A percentile compares a stretch with the other conserved stretches of the same genome.
These are phyloP conservation scores for Parafenestella ontariensis DNA, from an alignment of 2,329 filamentous ascomycete genomes.

Conservation along the genomic window DNA sequence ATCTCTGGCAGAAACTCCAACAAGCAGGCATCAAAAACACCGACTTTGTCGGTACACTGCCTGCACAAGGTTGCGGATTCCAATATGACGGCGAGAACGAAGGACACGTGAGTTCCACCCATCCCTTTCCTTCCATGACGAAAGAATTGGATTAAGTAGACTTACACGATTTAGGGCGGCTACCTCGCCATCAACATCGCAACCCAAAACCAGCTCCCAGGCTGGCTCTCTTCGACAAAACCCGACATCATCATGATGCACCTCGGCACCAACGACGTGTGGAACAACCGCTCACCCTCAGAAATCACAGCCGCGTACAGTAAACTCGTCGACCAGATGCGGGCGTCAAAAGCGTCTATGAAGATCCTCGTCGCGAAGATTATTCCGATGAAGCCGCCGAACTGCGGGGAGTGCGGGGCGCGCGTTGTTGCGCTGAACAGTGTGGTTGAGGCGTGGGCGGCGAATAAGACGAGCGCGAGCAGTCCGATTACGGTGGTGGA, in stretches of 20 bases:
- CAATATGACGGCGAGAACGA: conserved; percentile 23
- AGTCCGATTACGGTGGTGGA: conserved; percentile 29
- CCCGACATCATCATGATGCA: conserved; percentile 55
- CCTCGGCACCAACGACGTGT: conserved; percentile 52
- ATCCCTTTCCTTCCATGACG: no score
- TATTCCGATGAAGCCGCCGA: conserved; percentile 14
- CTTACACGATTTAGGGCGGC: no score
- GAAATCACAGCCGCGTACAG: conserved; percentile 44
- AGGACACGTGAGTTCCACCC: background rate
- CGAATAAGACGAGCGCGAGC: conserved; percentile 5
- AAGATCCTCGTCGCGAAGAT: conserved; percentile 43
- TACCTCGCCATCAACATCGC: conserved; percentile 45
- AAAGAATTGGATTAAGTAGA: no score
- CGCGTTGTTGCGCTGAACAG: conserved; percentile 25
- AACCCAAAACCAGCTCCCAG: conserved; percentile 45
- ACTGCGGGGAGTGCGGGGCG: conserved; percentile 10
- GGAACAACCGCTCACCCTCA: conserved; percentile 35
- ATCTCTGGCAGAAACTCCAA: conserved; percentile 34
- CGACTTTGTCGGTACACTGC: conserved; percentile 39
- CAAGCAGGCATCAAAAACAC: conserved; percentile 27
- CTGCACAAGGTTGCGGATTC: conserved; percentile 48
- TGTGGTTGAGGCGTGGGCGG: conserved; percentile 25
- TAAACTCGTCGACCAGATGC: conserved; percentile 52
- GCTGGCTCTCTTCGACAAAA: conserved; percentile 46
- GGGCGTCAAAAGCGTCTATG: conserved; percentile 47